Conservation (phyloP, 2,329 filamentous ascomycete species). For the Alternaria triticimaculans region DNA sequence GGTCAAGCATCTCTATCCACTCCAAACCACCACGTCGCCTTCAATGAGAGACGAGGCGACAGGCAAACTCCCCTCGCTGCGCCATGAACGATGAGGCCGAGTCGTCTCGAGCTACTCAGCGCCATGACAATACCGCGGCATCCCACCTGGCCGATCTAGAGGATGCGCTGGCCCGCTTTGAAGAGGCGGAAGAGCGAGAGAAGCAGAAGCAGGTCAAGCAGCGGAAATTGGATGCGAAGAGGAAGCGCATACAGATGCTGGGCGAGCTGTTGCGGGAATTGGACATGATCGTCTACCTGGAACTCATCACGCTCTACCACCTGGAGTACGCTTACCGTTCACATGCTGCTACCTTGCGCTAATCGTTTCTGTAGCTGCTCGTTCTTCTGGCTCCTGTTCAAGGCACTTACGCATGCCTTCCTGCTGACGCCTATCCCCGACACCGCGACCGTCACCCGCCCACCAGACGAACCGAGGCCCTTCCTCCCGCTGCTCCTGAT, state of each 20-base stretch:
- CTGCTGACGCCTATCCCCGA: conserved; percentile 66
- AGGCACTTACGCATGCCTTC: conserved; percentile 62
- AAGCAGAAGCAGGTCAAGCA: conserved; percentile 32
- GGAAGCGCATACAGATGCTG: conserved; percentile 51
- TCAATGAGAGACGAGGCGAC: conserved; percentile 32
- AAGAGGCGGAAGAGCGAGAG: conserved; percentile 28
- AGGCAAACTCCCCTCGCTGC: conserved; percentile 20
- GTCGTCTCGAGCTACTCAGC: conserved; percentile 41
- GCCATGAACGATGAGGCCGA: conserved; percentile 51
- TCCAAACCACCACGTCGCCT: conserved; percentile 23
- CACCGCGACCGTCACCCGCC: conserved; percentile 50
- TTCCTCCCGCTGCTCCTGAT: conserved; percentile 62
- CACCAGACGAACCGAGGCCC: conserved; percentile 58
- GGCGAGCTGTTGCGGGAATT: conserved; percentile 64
- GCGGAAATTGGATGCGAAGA: conserved; percentile 42
- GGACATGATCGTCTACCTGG: conserved; percentile 66
- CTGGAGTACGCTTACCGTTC: conserved; percentile 61
- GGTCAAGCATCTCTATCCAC: conserved; percentile 7
- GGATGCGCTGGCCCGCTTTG: conserved; percentile 17
- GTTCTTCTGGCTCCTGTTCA: conserved; percentile 62
- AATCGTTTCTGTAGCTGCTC: conserved; percentile 57
- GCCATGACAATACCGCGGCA: conserved; percentile 21
- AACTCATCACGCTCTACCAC: conserved; percentile 68
- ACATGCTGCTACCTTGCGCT: neutral
- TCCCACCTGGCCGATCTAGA: conserved; percentile 21